Evolutionary conservation across 2,329 filamentous ascomycete species (phyloP).

Genomic region (Beauveria australis): DNA sequence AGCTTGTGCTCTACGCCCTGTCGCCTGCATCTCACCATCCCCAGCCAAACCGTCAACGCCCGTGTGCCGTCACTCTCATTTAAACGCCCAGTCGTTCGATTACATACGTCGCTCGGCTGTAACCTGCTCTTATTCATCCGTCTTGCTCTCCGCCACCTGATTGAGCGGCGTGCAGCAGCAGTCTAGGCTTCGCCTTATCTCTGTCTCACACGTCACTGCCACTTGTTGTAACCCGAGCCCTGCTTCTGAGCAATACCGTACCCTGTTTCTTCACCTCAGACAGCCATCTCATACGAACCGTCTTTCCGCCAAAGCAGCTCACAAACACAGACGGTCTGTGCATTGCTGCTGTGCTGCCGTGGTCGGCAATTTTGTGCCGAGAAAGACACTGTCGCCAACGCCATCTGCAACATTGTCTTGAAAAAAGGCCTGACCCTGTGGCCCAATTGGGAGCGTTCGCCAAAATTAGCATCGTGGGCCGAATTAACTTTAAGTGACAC

Average conservation of each 20-base stretch:
- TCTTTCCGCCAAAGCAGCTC: neutral
- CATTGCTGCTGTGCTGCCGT: slow-evolving; percentile 1
- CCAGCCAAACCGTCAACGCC: neutral
- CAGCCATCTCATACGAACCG: neutral
- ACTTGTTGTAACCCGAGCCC: neutral
- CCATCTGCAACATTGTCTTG: slow-evolving; percentile 12
- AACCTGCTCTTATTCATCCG: neutral
- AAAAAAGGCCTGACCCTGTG: slow-evolving; percentile 2
- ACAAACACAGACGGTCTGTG: slow-evolving; percentile 6
- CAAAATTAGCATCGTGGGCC: slow-evolving; percentile 5
- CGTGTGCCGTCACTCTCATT: neutral
- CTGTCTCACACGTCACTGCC: slow-evolving; percentile 8
- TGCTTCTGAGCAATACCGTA: neutral
- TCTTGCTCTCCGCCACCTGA: neutral
- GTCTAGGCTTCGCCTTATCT: slow-evolving; percentile 7
- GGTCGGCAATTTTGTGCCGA: slow-evolving; percentile 10
- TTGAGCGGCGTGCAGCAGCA: neutral
- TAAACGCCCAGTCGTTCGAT: neutral
- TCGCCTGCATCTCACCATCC: neutral
- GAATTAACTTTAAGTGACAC: neutral
- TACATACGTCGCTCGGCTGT: neutral
- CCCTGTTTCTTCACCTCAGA: slow-evolving; percentile 3
- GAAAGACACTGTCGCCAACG: neutral
- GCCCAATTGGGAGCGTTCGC: neutral
- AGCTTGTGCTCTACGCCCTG: neutral